Evolutionary conservation across 371 early-diverging fungal genomes (phyloP), one percentile per base, ranked within the genome.

Genomic region (Apophysomyces elegans): DNA sequence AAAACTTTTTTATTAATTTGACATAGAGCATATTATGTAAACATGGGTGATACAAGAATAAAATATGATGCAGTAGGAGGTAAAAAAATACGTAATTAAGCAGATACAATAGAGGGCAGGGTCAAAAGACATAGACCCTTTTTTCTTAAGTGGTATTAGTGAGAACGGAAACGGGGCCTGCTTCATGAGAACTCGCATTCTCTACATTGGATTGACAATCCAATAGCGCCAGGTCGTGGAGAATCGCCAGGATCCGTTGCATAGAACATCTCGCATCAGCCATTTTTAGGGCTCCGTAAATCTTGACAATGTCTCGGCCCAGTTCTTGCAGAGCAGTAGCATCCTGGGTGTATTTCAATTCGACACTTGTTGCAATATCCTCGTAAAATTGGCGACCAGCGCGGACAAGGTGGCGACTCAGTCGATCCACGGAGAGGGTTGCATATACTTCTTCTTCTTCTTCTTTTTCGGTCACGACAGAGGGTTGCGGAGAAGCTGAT

Each of bases 321-420:
- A 72, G 61, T 37, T 59, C 61, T 38, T 72, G 68, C 9, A 72
- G 45, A 26, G 63, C 41, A 21, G 58, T 62, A 26, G 59, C 56
- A 35, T 60, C 63, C 13, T 72, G 67, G n/a, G 44, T 46, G 13
- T 72, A 64, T 7, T 56, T 47, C 8, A 68, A 46, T 4, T 57
- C 62, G 6, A 68, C 60, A 39, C 56, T 63, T 4, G 63, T 47
- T 37, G 56, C 35, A n/a, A 72, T 60, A 47, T 72, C 72, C 35
- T 68, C 59, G 37, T 72, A 72, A 46, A 72, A 72, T 39, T 67
- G 68, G 13, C 65, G 62, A 5, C 64, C 65, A 9, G 62, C 56
- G 7, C 66, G 45, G 46, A 68, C 63, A 7, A 72, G 59, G 50
- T 72, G 72, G 4, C 60, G 21, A 14, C 67, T 59, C 2, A 72